Conservation (phyloP, 495 filamentous ascomycete genomes). For the Penicillium antarcticum region DNA sequence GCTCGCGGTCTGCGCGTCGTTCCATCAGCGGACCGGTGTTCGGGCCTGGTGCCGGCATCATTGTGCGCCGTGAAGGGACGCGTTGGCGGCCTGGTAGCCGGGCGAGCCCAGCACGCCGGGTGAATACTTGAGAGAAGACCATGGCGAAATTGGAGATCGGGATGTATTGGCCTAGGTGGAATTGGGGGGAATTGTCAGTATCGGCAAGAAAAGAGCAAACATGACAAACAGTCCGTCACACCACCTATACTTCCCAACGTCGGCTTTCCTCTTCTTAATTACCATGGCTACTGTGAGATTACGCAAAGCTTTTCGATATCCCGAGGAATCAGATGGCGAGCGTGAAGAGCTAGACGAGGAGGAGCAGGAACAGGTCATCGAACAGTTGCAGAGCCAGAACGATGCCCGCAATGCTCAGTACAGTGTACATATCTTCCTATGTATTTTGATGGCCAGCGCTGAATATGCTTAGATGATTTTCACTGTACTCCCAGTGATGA, state of each 20-base stretch:
- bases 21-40: slow-evolving; percentile 69
- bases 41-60: slow-evolving; percentile 46
- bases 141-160: slow-evolving; percentile 2
- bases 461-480: slow-evolving; percentile 44
- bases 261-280: neutral
- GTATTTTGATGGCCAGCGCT: neutral
- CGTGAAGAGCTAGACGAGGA: slow-evolving; percentile 62
- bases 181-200: neutral
- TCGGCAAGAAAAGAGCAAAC: slow-evolving; percentile 25
- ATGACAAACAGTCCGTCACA: slow-evolving; percentile 29
- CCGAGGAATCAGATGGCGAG: slow-evolving; percentile 47
- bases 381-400: slow-evolving; percentile 53
- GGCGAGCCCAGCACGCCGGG: slow-evolving; percentile 16
- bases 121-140: slow-evolving; percentile 11
- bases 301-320: slow-evolving; percentile 62
- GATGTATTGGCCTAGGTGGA: neutral
- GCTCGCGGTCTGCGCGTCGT: slow-evolving; percentile 75
- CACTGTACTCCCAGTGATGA: slow-evolving; percentile 52
- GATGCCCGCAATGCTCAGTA: slow-evolving; percentile 56
- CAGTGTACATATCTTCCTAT: slow-evolving; percentile 34
- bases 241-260: neutral
- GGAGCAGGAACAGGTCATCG: slow-evolving; percentile 73
- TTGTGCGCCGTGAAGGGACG: slow-evolving; percentile 33
- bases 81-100: slow-evolving; percentile 10
- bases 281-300: slow-evolving; percentile 51